These are phyloP conservation scores for Eutypella sp. DNA, from an alignment of 2,329 filamentous ascomycete species.

Conservation along the genomic window DNA sequence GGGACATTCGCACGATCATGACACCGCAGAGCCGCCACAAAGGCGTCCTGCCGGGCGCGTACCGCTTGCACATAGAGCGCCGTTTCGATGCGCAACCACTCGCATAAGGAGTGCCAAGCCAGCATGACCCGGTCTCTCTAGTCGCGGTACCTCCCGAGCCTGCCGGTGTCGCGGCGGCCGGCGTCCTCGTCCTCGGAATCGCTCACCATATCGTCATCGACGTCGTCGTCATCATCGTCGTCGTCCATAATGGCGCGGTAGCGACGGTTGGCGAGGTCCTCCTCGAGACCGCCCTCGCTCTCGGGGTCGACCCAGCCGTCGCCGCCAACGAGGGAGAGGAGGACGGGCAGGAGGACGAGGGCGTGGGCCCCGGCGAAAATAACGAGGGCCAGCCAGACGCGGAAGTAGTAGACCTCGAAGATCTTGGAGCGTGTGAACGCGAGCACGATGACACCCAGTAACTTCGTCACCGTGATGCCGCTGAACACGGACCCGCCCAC, in stretches of 20 bases:
- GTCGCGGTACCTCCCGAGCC: not conserved
- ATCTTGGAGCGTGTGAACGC: slow-evolving; percentile 97
- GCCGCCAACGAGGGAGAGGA: slow-evolving; percentile 79
- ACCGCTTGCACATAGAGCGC: not conserved
- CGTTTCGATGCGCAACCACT: not conserved
- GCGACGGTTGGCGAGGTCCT: slow-evolving; percentile 75
- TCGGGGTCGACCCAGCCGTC: slow-evolving; percentile 85
- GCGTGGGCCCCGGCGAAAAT: slow-evolving; percentile 85
- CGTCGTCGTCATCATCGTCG: slow-evolving; percentile 70
- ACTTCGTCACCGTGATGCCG: slow-evolving; percentile 92
- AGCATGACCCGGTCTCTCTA: not conserved
- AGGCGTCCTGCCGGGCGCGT: too few relatives aligned
- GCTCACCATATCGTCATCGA: slow-evolving; percentile 51
- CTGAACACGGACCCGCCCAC: slow-evolving; percentile 93
- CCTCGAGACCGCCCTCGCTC: slow-evolving; percentile 80
- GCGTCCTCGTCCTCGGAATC: slow-evolving; percentile 67
- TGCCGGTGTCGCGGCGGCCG: not conserved
- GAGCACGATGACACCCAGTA: slow-evolving; percentile 84
- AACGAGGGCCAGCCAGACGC: slow-evolving; percentile 90
- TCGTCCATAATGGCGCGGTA: slow-evolving; percentile 75
- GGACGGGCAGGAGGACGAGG: slow-evolving; percentile 85
- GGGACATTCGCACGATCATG: too few relatives aligned
- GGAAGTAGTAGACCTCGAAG: slow-evolving; percentile 99
- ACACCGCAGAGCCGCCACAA: too few relatives aligned
- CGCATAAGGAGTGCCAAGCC: too few relatives aligned